These are phyloP conservation scores for Mycena floridula DNA, from an alignment of 768 basidiomycete genomes.

Conservation along the genomic window DNA sequence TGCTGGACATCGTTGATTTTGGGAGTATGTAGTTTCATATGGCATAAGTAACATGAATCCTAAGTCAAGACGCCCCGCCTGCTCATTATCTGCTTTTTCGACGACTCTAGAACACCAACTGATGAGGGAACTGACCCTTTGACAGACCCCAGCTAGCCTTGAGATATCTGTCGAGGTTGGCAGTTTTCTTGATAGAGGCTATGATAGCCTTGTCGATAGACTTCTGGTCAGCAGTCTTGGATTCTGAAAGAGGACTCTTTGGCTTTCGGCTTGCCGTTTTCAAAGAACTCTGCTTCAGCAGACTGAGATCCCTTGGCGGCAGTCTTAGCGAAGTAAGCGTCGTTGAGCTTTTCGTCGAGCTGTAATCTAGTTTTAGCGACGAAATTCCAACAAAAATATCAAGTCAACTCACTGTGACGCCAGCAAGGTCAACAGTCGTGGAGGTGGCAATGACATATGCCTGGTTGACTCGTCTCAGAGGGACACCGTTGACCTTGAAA, in stretches of 20 bases:
- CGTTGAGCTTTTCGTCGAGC: slow-evolving; percentile 88
- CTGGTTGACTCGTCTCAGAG: slow-evolving; percentile 95
- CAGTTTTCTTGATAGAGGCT: slow-evolving; percentile 83
- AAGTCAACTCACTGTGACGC: slow-evolving; percentile 56
- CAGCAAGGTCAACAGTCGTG: slow-evolving; percentile 80
- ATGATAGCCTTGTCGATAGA: slow-evolving; percentile 73
- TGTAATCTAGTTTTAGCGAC: slow-evolving; percentile 26
- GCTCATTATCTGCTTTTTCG: background rate
- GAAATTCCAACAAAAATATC: slow-evolving; percentile 4
- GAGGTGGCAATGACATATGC: slow-evolving; percentile 98
- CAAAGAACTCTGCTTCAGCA: slow-evolving; percentile 97
- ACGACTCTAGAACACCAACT: slow-evolving; percentile 79
- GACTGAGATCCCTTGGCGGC: slow-evolving; percentile 62
- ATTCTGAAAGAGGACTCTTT: slow-evolving; percentile 82
- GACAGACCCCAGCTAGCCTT: slow-evolving; percentile 89
- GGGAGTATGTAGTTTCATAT: too few relatives aligned
- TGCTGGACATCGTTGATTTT: too few relatives aligned
- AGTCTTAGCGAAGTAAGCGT: slow-evolving; percentile 88
- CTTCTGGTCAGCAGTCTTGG: slow-evolving; percentile 91
- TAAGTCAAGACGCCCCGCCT: too few relatives aligned
- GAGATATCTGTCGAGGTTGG: slow-evolving; percentile 89
- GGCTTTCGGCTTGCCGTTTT: slow-evolving; percentile 85
- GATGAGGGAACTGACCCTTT: slow-evolving; percentile 96
- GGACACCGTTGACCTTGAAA: slow-evolving; percentile 97
- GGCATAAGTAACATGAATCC: too few relatives aligned